Base-by-base conservation (phyloP, 345 rosid genomes). In the Pugionium cornutum region DNA sequence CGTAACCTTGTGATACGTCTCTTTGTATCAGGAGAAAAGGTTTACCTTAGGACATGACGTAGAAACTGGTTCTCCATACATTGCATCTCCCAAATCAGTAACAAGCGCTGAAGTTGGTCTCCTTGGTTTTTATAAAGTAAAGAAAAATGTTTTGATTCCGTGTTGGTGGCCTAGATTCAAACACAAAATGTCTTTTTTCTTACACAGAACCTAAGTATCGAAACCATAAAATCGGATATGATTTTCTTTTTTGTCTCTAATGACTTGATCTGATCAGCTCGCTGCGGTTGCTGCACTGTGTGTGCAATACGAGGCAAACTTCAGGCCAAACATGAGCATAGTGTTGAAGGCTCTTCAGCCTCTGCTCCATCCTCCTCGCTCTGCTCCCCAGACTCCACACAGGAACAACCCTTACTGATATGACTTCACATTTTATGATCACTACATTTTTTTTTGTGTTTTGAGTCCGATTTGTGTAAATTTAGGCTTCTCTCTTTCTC, bases 221-320 rank as follows among this genome's bases (percentile, higher is more conserved):
- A 52, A 65, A n/a, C 25, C 0, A 5, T 7, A 37, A 68, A 30
- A 5, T 9, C 1, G 9, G 35, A 48, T 48, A 29, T 53, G 47
- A 46, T 34, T 34, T 34, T 39, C 30, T 34, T 51, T 50, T 34
- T 34, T 68, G 18, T 60, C 31, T 58, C 36, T 28, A 56, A 49
- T 50, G 68, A 10, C 41, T 39, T 9, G 28, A 25, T 34, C 41
- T 59, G 27, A 76, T 59, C 84, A 89, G 92, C 40, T 86, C 76
- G 89, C 96, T 70, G 92, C 91, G 1, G 96, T 86, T 18, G 89
- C 91, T 53, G 96, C 91, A 6, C 68, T 85, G 57, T 89, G 91
- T 53, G 80, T 89, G 50, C 92, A 89, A 64, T 86, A 86, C 6
- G 92, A 89, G 72, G 86, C 96, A 42, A 90, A 89, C 78, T 86